These are phyloP conservation scores for Boletus insuetus DNA, from an alignment of 768 basidiomycete genomes.

Conservation along the genomic window DNA sequence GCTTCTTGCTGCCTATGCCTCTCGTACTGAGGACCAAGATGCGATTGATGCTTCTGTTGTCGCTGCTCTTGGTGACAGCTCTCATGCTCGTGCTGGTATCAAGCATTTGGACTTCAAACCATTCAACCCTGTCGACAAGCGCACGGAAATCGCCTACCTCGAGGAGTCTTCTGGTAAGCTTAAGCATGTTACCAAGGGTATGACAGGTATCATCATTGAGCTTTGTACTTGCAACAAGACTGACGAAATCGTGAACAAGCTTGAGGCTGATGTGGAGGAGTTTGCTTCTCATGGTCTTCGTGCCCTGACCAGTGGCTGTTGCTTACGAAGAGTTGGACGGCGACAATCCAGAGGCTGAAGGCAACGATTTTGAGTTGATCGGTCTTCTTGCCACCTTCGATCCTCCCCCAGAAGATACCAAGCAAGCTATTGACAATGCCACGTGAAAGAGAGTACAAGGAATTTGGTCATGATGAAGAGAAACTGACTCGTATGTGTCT, in stretches of 20 bases:
- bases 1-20: constrained; percentile 92
- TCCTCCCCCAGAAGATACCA: constrained; percentile 96
- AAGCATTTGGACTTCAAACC: constrained; percentile 98
- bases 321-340: constrained; percentile 92
- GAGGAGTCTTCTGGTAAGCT: constrained; percentile 93
- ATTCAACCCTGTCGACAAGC: constrained; percentile 99
- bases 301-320: constrained; percentile 68
- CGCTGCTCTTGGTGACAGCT: constrained; percentile 66
- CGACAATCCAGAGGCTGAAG: constrained; percentile 78
- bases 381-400: constrained; percentile 98
- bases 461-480: constrained; percentile 71
- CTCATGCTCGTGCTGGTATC: constrained; percentile 85
- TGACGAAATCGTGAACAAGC: constrained; percentile 82
- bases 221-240: constrained; percentile 98
- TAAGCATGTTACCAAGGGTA: constrained; percentile 99
- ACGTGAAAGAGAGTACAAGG: constrained; percentile 79
- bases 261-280: constrained; percentile 95
- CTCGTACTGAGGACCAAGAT: constrained; percentile 98
- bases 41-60: constrained; percentile 93
- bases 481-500: constrained; percentile 60
- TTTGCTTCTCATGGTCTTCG: constrained; percentile 97
- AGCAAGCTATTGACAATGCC: constrained; percentile 98
- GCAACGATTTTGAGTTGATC: constrained; percentile 96
- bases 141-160: constrained; percentile 96
- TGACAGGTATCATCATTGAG: constrained; percentile 98